Conservation (phyloP, 208 protist species). For the Crithidia brevicula region DNA sequence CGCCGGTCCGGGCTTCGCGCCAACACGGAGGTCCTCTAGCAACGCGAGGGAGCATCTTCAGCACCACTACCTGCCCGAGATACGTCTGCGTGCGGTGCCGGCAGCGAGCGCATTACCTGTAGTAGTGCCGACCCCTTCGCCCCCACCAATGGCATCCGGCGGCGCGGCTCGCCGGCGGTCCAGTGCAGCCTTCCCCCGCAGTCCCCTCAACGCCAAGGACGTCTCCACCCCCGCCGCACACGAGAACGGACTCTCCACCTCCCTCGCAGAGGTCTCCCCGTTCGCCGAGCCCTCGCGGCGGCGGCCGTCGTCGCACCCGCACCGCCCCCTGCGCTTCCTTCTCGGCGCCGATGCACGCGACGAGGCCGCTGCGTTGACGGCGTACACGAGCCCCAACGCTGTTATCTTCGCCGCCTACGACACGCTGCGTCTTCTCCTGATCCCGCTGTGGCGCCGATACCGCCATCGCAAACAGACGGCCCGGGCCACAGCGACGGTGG, state of each 20-base stretch:
- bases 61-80: background rate
- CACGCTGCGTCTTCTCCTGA: conserved; percentile 31
- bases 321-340: background rate
- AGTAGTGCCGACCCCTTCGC: background rate
- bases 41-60: background rate
- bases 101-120: background rate
- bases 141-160: background rate
- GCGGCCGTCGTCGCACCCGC: conserved; percentile 1
- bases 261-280: background rate
- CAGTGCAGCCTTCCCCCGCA: background rate
- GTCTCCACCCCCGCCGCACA: background rate
- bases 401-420: conserved; percentile 15
- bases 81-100: background rate
- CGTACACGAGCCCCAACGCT: conserved; percentile 2
- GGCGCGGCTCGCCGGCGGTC: background rate
- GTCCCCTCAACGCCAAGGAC: background rate
- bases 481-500: conserved; percentile 12
- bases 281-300: background rate
- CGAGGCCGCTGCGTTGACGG: conserved; percentile 1
- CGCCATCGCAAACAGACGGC: conserved; percentile 21
- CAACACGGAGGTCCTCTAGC: conserved; percentile 6
- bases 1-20: background rate
- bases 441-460: conserved; percentile 46
- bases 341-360: background rate
- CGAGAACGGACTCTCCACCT: conserved; percentile 13